Conservation (phyloP, 2,329 filamentous ascomycete genomes). For the Lasiodiplodia theobromae region DNA sequence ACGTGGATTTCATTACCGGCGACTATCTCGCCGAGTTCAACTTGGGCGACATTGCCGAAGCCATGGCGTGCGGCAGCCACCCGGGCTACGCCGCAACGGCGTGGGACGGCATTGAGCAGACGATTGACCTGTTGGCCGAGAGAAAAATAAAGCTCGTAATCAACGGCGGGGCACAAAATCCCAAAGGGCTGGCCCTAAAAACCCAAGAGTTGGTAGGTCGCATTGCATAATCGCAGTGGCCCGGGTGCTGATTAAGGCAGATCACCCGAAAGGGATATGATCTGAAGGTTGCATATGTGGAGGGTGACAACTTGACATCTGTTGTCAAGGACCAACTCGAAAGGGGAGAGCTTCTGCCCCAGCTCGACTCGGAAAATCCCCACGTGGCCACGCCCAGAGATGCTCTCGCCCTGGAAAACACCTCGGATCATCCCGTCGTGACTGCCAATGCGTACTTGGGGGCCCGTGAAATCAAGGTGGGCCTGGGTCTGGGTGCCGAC, state of each 20-base stretch:
- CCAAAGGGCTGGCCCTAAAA: constrained; percentile 59
- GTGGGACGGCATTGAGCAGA: constrained; percentile 58
- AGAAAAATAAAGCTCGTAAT: constrained; percentile 63
- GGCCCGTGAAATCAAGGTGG: constrained; percentile 45
- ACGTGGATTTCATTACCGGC: constrained; percentile 50
- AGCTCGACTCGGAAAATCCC: constrained; percentile 52
- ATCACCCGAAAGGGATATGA: constrained; percentile 33
- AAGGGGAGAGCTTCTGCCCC: constrained; percentile 48
- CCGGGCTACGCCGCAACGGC: constrained; percentile 56
- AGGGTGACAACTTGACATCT: constrained; percentile 54
- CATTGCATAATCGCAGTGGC: background rate
- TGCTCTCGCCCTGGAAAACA: constrained; percentile 46
- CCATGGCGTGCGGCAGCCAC: constrained; percentile 50
- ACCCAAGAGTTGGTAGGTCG: constrained; percentile 39
- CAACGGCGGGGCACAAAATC: constrained; percentile 66
- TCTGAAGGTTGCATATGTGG: constrained; percentile 55
- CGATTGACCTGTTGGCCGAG: constrained; percentile 54
- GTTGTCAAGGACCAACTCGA: constrained; percentile 40
- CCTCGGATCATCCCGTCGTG: constrained; percentile 35
- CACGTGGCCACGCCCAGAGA: constrained; percentile 46
- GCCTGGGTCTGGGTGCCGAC: constrained; percentile 42
- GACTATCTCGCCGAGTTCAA: constrained; percentile 55
- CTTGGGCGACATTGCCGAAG: constrained; percentile 52
- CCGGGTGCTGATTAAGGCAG: background rate
- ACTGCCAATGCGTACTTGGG: constrained; percentile 61